Percentiles rank a stretch among this genome's conserved stretches.
phyloP scores from a whole-genome alignment of 228 moss, liverwort and hornwort genomes.

The Sphagnum magellanicum region DNA sequence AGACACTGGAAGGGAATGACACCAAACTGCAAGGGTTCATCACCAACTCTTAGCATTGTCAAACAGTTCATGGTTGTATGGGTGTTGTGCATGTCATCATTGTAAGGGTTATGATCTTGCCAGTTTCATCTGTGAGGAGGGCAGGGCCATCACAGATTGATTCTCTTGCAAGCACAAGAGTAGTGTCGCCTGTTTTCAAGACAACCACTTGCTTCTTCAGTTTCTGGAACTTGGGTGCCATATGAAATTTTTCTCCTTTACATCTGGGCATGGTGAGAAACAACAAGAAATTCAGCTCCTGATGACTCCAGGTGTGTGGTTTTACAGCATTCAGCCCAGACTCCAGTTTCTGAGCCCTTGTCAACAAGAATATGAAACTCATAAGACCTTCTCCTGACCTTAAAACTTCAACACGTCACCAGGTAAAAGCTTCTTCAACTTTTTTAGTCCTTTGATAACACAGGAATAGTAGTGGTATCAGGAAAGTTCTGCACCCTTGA shows the following conservation, averaged over 20 bases:
- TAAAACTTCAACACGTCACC: constrained; percentile 35
- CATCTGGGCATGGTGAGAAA: background rate
- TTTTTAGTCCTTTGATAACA: constrained; percentile 9
- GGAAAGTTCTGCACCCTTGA: constrained; percentile 14
- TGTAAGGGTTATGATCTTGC: constrained; percentile 27
- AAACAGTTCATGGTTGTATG: constrained; percentile 12
- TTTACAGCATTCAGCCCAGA: constrained; percentile 26
- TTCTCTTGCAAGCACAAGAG: constrained; percentile 28
- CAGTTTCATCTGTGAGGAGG: constrained; percentile 18
- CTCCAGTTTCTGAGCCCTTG: constrained; percentile 13
- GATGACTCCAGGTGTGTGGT: constrained; percentile 19
- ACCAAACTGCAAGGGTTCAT: constrained; percentile 38
- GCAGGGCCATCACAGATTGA: constrained; percentile 24
- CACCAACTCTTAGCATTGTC: constrained; percentile 11
- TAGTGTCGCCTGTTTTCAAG: constrained; percentile 19
- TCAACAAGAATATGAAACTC: constrained; percentile 23
- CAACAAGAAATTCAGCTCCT: constrained; percentile 11
- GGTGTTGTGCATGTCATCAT: constrained; percentile 29
- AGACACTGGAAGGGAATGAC: constrained; percentile 20
- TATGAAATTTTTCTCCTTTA: constrained; percentile 20
- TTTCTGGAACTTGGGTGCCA: constrained; percentile 24
- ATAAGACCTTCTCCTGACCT: constrained; percentile 26
- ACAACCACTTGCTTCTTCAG: constrained; percentile 32
- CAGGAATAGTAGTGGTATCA: constrained; percentile 19
- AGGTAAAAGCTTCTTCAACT: constrained; percentile 24